Percentiles rank a stretch among this genome's conserved stretches.
Evolutionary conservation across 1,284 basidiomycete species (phyloP).

Genomic region (Ceratorhiza oryzae-sativae): DNA sequence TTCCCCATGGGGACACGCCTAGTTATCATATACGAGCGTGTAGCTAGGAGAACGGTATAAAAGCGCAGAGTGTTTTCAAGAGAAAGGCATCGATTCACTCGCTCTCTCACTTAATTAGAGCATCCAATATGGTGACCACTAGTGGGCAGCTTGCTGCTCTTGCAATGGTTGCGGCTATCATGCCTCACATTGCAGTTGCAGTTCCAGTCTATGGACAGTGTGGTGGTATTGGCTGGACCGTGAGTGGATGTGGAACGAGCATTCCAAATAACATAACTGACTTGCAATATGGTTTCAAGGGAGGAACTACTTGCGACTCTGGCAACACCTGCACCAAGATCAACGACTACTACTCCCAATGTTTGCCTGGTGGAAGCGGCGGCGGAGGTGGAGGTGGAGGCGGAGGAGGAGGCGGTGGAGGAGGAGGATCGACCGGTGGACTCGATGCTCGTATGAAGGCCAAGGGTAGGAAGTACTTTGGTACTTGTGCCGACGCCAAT

Average conservation of each 20-base stretch:
- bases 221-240: slow-evolving; percentile 21
- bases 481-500: slow-evolving; percentile 13
- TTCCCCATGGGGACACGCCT: slow-evolving; percentile 23
- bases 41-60: neutral
- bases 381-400: no score
- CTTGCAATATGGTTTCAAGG: neutral
- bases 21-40: neutral
- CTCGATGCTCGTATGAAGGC: slow-evolving; percentile 6
- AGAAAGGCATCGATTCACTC: neutral
- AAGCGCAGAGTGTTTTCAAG: neutral
- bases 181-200: neutral
- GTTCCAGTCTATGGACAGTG: slow-evolving; percentile 11
- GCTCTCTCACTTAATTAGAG: neutral
- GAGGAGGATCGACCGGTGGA: neutral
- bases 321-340: neutral
- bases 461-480: slow-evolving; percentile 35
- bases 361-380: neutral
- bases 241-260: neutral
- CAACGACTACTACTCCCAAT: slow-evolving; percentile 32
- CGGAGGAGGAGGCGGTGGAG: no score
- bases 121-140: neutral
- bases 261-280: neutral
- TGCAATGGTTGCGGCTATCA: neutral
- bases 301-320: neutral
- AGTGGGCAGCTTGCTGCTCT: slow-evolving; percentile 25